These are phyloP conservation scores for Pleoardoris graminearum DNA, from an alignment of 2,329 filamentous ascomycete species.

Conservation along the genomic window DNA sequence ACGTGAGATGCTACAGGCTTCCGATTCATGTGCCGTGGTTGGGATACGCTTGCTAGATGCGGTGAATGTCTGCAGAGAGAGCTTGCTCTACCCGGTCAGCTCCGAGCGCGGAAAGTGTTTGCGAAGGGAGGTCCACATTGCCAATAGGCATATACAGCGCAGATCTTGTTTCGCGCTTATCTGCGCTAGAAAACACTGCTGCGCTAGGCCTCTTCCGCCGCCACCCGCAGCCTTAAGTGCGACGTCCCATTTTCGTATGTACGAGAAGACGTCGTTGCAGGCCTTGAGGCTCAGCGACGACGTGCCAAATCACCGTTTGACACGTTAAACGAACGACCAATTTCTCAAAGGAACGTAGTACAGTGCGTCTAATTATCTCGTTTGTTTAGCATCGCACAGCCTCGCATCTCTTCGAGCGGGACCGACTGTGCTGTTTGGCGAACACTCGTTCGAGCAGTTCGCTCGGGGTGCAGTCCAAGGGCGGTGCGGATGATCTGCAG, in stretches of 20 bases:
- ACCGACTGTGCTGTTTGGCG: no score
- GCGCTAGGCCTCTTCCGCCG: background rate
- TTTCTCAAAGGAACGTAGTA: no score
- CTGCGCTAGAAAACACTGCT: background rate
- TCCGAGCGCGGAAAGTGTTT: background rate
- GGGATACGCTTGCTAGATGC: no score
- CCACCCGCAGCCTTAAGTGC: background rate
- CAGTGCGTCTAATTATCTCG: no score
- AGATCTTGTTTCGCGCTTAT: background rate
- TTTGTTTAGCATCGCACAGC: background rate
- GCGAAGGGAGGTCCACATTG: background rate
- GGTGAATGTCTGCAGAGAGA: no score
- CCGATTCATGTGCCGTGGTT: background rate
- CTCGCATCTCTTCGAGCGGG: background rate
- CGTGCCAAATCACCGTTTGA: background rate
- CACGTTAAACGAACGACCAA: no score
- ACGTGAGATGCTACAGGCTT: background rate
- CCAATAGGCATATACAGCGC: background rate
- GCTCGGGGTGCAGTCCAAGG: background rate
- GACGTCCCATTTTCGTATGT: background rate
- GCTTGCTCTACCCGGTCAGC: no score
- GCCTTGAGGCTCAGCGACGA: background rate
- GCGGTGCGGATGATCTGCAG: conserved; percentile 3
- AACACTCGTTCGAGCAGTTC: conserved; percentile 3
- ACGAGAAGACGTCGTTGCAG: background rate